A percentile compares a stretch with the other conserved stretches of the same genome.
Evolutionary conservation across 495 filamentous ascomycete species (phyloP).

Genomic region (Penicillium paradoxum): DNA sequence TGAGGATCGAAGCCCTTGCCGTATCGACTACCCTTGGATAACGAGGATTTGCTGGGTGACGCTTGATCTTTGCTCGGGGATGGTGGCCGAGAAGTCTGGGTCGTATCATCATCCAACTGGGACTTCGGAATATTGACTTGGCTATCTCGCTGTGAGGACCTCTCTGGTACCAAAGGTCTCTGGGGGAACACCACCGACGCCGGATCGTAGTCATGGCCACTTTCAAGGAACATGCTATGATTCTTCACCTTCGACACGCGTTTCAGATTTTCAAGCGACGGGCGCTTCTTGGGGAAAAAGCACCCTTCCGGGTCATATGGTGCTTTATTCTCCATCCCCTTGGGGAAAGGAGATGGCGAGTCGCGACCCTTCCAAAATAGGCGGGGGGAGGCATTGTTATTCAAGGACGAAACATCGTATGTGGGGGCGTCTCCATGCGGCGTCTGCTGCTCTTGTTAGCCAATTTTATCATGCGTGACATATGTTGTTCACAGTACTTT

Average conservation of each 20-base stretch:
- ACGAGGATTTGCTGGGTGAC: conserved; percentile 82
- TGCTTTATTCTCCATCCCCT: conserved; percentile 61
- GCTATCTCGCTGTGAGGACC: conserved; percentile 52
- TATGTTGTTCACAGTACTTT: conserved; percentile 47
- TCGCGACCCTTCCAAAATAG: conserved; percentile 83
- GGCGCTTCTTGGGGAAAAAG: conserved; percentile 65
- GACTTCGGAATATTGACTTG: conserved; percentile 54
- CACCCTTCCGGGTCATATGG: conserved; percentile 57
- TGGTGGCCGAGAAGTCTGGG: conserved; percentile 39
- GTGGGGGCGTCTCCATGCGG: conserved; percentile 65
- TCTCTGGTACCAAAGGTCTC: conserved; percentile 64
- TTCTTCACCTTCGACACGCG: conserved; percentile 93
- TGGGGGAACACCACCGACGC: conserved; percentile 67
- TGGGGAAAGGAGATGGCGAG: conserved; percentile 53
- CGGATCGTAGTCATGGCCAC: conserved; percentile 86
- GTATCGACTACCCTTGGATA: conserved; percentile 65
- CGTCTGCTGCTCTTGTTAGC: conserved; percentile 21
- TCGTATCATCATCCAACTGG: conserved; percentile 29
- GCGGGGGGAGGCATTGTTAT: conserved; percentile 62
- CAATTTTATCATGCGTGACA: conserved; percentile 29
- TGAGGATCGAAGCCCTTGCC: conserved; percentile 66
- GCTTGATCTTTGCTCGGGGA: conserved; percentile 69
- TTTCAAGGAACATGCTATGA: conserved; percentile 88
- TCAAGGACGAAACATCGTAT: conserved; percentile 71
- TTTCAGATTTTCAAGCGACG: conserved; percentile 90